Base-by-base conservation (phyloP, 352 stramenopile species). In the Pythium aphanidermatum region DNA sequence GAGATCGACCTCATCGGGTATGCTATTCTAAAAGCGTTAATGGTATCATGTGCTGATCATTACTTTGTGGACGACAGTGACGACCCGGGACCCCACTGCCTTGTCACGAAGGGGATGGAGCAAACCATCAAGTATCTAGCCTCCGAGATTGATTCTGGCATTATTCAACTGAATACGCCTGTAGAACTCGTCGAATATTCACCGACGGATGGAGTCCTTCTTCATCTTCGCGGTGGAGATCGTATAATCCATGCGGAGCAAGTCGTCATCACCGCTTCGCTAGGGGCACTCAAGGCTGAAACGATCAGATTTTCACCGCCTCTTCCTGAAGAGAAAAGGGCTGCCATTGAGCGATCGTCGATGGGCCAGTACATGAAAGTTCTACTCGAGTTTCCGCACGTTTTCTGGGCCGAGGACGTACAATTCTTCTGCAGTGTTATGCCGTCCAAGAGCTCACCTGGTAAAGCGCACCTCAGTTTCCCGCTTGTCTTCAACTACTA, bases 281-380 rank as follows among this genome's bases (percentile, higher is more conserved):
- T 87, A 3, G 77, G 74, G 0, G 47, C 72, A 4, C 54, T 87
- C 9, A 79, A 86, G 48, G 57, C 55, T 0, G 51, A 51, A 6
- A 58, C 60, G 25, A 41, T 87, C 20, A 24, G 44, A 20, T 90
- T 90, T 36, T 45, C 62, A n/a, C 77, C 73, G 2, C 39, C 50
- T 13, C 53, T 90, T 0, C 73, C 72, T 4, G 35, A 19, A 0
- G 37, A 42, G 4, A 90, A 90, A 49, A 32, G 53, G 14, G 40
- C 31, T 1, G 68, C 76, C 14, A 71, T 87, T 35, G 14, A 70
- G 4, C 52, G 65, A 11, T 81, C 76, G 7, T 61, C 61, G 12
- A 84, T 85, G 62, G 75, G 74, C 8, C 68, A 83, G 29, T 86
- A 86, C 47, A 86, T 87, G 69, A 87, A 86, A 53, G 60, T 90